Conservation (phyloP, 805 yeast genomes). For the Cyberlindnera veronae region DNA sequence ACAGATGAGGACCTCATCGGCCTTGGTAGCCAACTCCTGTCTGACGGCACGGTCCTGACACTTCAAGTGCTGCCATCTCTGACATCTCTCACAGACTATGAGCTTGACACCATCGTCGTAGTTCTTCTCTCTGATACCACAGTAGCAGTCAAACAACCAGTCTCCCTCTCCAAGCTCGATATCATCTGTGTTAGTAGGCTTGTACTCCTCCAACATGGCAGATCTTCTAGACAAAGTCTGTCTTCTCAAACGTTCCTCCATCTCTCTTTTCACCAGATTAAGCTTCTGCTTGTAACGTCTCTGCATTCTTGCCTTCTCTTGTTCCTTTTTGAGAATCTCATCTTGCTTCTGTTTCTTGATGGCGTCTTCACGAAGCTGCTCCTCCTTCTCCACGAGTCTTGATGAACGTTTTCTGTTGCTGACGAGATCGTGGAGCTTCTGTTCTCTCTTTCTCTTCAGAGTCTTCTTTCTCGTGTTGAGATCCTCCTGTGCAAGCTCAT, state of each 20-base stretch:
- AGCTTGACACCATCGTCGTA: conserved; percentile 35
- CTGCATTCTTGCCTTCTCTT: conserved; percentile 37
- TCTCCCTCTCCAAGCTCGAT: conserved; percentile 33
- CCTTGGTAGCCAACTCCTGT: conserved; percentile 25
- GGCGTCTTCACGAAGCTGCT: conserved; percentile 41
- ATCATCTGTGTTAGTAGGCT: conserved; percentile 12
- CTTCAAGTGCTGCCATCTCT: conserved; percentile 36
- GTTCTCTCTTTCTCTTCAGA: conserved; percentile 55
- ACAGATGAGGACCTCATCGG: conserved; percentile 28
- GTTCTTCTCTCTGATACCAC: conserved; percentile 34
- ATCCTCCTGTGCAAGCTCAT: conserved; percentile 41
- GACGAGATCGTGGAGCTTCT: conserved; percentile 58
- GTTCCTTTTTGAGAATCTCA: conserved; percentile 17
- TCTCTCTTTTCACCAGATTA: conserved; percentile 21
- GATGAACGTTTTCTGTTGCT: conserved; percentile 73
- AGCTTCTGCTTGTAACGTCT: conserved; percentile 24
- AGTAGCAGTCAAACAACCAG: conserved; percentile 37
- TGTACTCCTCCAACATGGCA: conserved; percentile 29
- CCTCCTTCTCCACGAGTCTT: conserved; percentile 67
- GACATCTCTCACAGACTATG: conserved; percentile 34
- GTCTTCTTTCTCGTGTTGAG: conserved; percentile 51
- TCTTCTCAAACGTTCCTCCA: conserved; percentile 24
- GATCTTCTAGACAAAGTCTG: conserved; percentile 22
- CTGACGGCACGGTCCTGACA: conserved; percentile 32
- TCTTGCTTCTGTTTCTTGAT: conserved; percentile 38